These are phyloP conservation scores for Pachyrhizus erosus DNA, from an alignment of 306 rosid genomes.

Conservation along the genomic window DNA sequence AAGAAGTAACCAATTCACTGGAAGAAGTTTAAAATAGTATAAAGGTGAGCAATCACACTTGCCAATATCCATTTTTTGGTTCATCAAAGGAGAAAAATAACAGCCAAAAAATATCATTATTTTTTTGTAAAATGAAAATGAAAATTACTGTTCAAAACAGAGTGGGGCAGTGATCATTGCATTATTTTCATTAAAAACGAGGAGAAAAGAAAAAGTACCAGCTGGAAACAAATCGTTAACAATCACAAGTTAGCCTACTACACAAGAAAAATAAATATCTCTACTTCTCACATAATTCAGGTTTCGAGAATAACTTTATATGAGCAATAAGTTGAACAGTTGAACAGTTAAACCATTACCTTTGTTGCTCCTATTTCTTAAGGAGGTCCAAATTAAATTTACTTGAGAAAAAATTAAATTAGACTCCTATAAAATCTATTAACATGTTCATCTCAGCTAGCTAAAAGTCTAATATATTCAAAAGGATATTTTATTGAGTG, in stretches of 20 bases:
- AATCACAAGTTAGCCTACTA: not conserved
- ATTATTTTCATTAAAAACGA: constrained; percentile 11
- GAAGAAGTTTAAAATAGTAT: constrained; percentile 41
- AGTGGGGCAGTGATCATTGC: constrained; percentile 21
- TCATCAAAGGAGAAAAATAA: constrained; percentile 27
- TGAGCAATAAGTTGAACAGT: constrained; percentile 20
- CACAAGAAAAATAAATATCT: constrained; percentile 23
- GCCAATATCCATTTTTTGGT: constrained; percentile 32
- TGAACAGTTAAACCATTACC: constrained; percentile 19
- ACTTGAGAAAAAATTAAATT: not conserved
- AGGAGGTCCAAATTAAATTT: not conserved
- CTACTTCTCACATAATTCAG: not conserved
- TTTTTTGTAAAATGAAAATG: not conserved
- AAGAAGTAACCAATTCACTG: constrained; percentile 85
- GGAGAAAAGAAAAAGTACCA: not conserved
- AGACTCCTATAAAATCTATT: constrained; percentile 17
- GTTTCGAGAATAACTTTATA: not conserved
- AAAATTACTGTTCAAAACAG: constrained; percentile 31
- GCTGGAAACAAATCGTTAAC: constrained; percentile 22
- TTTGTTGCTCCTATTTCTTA: not conserved
- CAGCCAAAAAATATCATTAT: not conserved
- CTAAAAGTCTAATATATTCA: constrained; percentile 32
- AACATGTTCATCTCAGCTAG: constrained; percentile 5
- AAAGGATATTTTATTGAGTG: constrained; percentile 16
- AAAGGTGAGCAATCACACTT: constrained; percentile 29